phyloP scores from a whole-genome alignment of 352 stramenopile species.

The Phytopythium montanum region DNA sequence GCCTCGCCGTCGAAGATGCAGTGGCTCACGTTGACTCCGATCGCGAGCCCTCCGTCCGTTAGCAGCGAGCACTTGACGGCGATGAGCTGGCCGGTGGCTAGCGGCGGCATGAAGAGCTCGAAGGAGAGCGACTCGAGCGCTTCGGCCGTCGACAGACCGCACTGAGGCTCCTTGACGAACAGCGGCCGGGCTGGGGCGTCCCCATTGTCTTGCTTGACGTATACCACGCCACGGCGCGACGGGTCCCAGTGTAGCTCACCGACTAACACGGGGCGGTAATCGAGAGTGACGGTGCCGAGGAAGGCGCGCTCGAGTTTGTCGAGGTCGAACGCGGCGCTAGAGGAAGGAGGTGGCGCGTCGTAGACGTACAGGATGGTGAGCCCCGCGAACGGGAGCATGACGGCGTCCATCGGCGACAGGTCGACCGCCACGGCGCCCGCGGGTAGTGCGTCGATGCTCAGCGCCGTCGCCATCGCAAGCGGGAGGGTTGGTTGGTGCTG shows the following conservation, averaged over 20 bases:
- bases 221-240: conserved; percentile 18
- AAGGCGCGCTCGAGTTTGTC: conserved; percentile 34
- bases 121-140: conserved; percentile 26
- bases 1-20: conserved; percentile 43
- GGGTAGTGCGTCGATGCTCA: neutral
- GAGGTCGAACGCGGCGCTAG: conserved; percentile 29
- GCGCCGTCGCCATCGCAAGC: neutral
- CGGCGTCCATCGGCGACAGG: conserved; percentile 47
- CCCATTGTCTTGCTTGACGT: conserved; percentile 25
- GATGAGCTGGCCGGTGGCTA: conserved; percentile 15
- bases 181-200: neutral
- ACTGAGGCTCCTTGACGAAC: conserved; percentile 25
- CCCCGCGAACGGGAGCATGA: conserved; percentile 33
- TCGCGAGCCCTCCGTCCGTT: conserved; percentile 36
- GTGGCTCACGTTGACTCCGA: conserved; percentile 45
- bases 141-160: conserved; percentile 24
- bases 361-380: conserved; percentile 61
- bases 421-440: conserved; percentile 4
- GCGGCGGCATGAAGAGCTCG: conserved; percentile 26
- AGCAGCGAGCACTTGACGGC: conserved; percentile 37
- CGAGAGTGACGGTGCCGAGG: conserved; percentile 26
- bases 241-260: conserved; percentile 28
- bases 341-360: conserved; percentile 11
- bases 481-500: no score
- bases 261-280: conserved; percentile 42